Conservation (phyloP, 2,329 filamentous ascomycete species). For the Penicillium concentricum region DNA sequence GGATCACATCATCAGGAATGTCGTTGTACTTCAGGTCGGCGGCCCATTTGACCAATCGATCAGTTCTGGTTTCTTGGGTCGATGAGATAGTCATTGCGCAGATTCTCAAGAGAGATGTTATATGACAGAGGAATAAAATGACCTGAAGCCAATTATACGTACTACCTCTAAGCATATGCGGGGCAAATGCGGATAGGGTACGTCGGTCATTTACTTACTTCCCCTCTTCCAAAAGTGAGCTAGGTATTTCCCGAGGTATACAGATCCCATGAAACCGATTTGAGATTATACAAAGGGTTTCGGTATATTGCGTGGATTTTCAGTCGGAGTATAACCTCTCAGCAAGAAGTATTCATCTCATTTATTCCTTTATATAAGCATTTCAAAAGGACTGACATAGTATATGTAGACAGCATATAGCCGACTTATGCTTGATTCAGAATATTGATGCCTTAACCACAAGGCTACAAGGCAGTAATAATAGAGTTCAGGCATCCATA, state of each 20-base stretch:
- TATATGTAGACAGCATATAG: neutral
- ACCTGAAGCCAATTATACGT: neutral
- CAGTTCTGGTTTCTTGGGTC: conserved; percentile 16
- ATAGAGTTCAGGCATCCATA: neutral
- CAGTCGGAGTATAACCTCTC: neutral
- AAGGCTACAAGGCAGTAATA: neutral
- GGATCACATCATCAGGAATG: conserved; percentile 25
- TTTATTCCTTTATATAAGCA: neutral
- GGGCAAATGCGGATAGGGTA: neutral
- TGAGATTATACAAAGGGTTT: neutral
- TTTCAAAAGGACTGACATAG: neutral
- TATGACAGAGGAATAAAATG: neutral
- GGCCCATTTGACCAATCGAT: conserved; percentile 24
- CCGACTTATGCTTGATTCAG: neutral
- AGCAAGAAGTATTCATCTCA: no score
- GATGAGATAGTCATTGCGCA: neutral
- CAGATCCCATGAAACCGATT: neutral
- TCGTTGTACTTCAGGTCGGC: conserved; percentile 21
- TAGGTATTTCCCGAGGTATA: neutral
- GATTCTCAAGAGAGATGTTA: neutral
- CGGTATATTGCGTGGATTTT: neutral
- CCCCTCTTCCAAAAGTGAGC: neutral
- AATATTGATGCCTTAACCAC: neutral
- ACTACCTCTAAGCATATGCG: neutral
- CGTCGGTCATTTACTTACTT: neutral